Evolutionary conservation across 345 rosid genomes (phyloP).

Genomic region (Turnera subulata): DNA sequence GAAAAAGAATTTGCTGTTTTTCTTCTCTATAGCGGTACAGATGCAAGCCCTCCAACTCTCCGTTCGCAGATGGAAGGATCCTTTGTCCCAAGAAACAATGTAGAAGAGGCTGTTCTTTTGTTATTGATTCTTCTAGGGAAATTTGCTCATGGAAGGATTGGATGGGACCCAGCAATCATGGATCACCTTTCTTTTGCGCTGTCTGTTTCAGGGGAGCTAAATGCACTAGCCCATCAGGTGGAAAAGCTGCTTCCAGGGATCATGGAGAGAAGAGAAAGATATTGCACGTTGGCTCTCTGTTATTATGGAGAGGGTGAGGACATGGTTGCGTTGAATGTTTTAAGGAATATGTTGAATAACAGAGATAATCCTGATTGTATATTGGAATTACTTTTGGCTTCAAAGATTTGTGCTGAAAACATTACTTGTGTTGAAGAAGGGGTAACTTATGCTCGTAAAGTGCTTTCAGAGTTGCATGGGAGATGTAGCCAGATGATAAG

Average conservation of each 20-base stretch:
- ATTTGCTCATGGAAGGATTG: conserved; percentile 45
- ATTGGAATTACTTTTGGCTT: conserved; percentile 55
- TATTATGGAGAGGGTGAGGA: conserved; percentile 65
- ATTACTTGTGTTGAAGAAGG: conserved; percentile 50
- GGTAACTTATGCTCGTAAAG: conserved; percentile 42
- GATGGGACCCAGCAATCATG: conserved; percentile 75
- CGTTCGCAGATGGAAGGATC: conserved; percentile 62
- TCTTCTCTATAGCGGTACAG: conserved; percentile 71
- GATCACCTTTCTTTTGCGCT: conserved; percentile 79
- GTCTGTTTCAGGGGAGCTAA: conserved; percentile 59
- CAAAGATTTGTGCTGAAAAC: conserved; percentile 48
- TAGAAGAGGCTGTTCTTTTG: conserved; percentile 81
- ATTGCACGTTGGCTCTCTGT: conserved; percentile 55
- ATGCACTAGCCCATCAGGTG: conserved; percentile 52
- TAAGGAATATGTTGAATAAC: conserved; percentile 45
- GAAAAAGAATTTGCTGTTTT: conserved; percentile 69
- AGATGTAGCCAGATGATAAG: conserved; percentile 52
- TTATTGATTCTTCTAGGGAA: conserved; percentile 65
- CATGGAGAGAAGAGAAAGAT: conserved; percentile 54
- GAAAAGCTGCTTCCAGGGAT: conserved; percentile 69
- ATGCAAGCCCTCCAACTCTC: conserved; percentile 79
- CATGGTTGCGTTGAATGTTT: conserved; percentile 56
- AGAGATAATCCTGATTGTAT: conserved; percentile 50
- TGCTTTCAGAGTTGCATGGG: conserved; percentile 27
- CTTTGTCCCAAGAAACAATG: conserved; percentile 67